These are phyloP conservation scores for Xylariaceae sp. DNA, from an alignment of 2,329 filamentous ascomycete species.

Conservation along the genomic window DNA sequence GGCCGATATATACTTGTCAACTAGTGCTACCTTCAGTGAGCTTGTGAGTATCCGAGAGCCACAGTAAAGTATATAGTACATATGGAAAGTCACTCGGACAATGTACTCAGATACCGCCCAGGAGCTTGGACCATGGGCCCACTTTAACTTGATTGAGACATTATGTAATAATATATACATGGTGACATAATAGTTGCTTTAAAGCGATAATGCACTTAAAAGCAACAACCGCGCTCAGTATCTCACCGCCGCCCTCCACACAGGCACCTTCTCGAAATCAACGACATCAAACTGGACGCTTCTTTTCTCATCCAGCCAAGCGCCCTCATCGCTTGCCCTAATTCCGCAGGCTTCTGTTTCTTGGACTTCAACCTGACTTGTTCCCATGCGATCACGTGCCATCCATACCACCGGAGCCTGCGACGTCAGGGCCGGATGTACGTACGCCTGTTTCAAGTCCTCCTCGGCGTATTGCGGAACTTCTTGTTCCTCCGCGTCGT, in stretches of 20 bases:
- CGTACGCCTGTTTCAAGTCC: slow-evolving; percentile 28
- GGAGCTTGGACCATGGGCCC: slow-evolving; percentile 12
- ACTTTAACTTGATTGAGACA: background rate
- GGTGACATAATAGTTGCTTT: background rate
- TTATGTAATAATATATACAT: background rate
- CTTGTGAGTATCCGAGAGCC: background rate
- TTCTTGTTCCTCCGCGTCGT: slow-evolving; percentile 19
- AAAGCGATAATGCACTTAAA: background rate
- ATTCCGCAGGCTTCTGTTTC: slow-evolving; percentile 55
- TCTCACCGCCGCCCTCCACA: slow-evolving; percentile 25
- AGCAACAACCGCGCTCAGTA: slow-evolving; percentile 17
- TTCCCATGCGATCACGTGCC: slow-evolving; percentile 54
- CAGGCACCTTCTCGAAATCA: slow-evolving; percentile 26
- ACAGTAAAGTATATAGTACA: background rate
- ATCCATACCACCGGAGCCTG: slow-evolving; percentile 59
- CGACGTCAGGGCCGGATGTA: slow-evolving; percentile 33
- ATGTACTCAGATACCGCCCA: background rate
- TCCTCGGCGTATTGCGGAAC: slow-evolving; percentile 27
- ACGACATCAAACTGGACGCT: slow-evolving; percentile 24
- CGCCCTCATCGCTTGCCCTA: slow-evolving; percentile 61
- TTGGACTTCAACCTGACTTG: slow-evolving; percentile 54
- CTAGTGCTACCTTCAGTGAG: too few species aligned
- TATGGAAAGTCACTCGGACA: background rate
- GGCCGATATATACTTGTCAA: too few species aligned
- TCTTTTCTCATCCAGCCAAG: slow-evolving; percentile 52